Evolutionary conservation across 441 rosid species (phyloP).

Genomic region (Adansonia gregorii): DNA sequence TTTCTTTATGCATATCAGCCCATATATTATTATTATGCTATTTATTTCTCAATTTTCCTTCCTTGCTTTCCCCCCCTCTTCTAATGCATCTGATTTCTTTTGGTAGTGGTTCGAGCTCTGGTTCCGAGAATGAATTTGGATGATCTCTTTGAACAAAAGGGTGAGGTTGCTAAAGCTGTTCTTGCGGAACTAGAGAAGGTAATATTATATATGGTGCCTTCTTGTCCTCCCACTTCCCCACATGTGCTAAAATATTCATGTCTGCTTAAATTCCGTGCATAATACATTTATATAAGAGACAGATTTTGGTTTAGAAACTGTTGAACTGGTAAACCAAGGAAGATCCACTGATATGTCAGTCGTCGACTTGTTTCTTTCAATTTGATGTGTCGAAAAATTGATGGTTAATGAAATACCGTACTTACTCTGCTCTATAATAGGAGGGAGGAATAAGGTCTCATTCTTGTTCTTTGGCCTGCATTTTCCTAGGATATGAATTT

Average conservation of each 20-base stretch:
- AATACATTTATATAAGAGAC: not conserved
- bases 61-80: not conserved
- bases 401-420: not conserved
- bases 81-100: too few species aligned
- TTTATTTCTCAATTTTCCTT: not conserved
- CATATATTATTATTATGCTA: not conserved
- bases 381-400: not conserved
- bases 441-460: not conserved
- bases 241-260: not conserved
- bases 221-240: not conserved
- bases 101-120: slow-evolving; percentile 85
- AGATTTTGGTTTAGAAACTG: not conserved
- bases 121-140: slow-evolving; percentile 91
- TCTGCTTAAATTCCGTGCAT: not conserved
- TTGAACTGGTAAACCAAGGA: not conserved
- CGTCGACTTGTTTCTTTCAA: not conserved
- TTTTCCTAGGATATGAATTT: not conserved
- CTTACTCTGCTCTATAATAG: not conserved
- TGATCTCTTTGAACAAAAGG: slow-evolving; percentile 94
- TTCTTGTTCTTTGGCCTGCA: not conserved
- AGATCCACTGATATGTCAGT: not conserved
- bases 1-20: slow-evolving; percentile 1
- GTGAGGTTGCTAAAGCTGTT: slow-evolving; percentile 95
- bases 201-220: not conserved
- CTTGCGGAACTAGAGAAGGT: slow-evolving; percentile 96